These are phyloP conservation scores for Metschnikowia noctiluminum DNA, from an alignment of 805 yeast species.

Conservation along the genomic window DNA sequence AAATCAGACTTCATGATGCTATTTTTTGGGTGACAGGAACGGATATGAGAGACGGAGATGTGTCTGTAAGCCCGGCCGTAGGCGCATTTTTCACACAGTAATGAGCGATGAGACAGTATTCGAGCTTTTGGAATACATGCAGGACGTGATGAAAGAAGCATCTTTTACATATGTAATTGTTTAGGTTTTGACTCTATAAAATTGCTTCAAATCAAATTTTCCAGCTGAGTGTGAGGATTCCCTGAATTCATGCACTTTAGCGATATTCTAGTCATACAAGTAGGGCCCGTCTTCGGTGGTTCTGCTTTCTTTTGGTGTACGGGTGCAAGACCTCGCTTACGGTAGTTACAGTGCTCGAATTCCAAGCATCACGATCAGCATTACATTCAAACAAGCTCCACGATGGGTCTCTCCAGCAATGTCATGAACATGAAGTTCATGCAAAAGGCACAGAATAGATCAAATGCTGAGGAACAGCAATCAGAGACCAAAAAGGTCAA, in stretches of 20 bases:
- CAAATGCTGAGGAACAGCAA: slow-evolving; percentile 26
- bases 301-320: neutral
- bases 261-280: too few species aligned
- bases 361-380: too few species aligned
- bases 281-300: too few species aligned
- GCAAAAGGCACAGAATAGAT: slow-evolving; percentile 39
- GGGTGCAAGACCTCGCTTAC: neutral
- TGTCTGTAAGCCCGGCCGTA: neutral
- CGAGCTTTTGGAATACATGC: neutral
- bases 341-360: too few species aligned
- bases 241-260: too few species aligned
- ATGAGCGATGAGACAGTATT: slow-evolving; percentile 16
- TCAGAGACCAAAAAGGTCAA: slow-evolving; percentile 32
- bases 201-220: too few species aligned
- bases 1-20: slow-evolving; percentile 78
- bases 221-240: too few species aligned
- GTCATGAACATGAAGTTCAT: slow-evolving; percentile 80
- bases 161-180: too few species aligned
- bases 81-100: slow-evolving; percentile 13
- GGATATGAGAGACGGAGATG: too few species aligned
- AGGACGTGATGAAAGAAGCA: neutral
- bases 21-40: too few species aligned
- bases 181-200: too few species aligned
- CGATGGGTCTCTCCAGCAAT: slow-evolving; percentile 49
- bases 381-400: too few species aligned